A percentile compares a stretch with the other conserved stretches of the same genome.
Evolutionary conservation across 73 alveolate species (phyloP).

Genomic region (Stentor roeselii): DNA sequence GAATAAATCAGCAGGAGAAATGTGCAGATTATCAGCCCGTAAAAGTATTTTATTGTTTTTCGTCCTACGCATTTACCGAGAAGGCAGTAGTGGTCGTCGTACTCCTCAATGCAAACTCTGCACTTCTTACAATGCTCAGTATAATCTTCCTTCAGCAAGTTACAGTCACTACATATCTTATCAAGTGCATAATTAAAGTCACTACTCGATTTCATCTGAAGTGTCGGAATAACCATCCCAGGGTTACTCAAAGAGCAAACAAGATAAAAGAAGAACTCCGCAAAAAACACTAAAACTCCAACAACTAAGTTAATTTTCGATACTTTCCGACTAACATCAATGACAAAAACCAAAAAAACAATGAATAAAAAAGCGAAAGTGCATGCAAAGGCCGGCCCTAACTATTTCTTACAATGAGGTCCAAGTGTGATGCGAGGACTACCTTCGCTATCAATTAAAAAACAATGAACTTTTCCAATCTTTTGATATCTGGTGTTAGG

Average conservation of each 20-base stretch:
- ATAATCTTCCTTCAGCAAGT: conserved; percentile 28
- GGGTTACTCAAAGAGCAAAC: background rate
- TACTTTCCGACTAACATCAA: conserved; percentile 20
- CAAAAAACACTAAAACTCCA: background rate
- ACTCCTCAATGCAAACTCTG: conserved; percentile 51
- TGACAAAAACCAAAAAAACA: background rate
- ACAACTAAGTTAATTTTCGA: background rate
- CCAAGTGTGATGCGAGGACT: conserved; percentile 42
- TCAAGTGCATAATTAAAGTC: background rate
- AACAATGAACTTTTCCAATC: background rate
- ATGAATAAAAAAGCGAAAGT: background rate
- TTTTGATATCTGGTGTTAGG: conserved; percentile 1
- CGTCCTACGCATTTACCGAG: conserved; percentile 66
- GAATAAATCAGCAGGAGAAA: background rate
- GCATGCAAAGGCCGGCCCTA: background rate
- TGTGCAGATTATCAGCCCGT: background rate
- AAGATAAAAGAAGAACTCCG: too few relatives aligned
- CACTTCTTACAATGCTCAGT: conserved; percentile 66
- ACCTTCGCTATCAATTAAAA: conserved; percentile 32
- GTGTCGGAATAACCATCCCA: conserved; percentile 19
- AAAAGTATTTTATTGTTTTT: conserved; percentile 37
- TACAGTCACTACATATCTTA: conserved; percentile 45
- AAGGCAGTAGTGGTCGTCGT: conserved; percentile 71
- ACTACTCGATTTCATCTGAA: background rate
- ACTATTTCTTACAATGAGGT: conserved; percentile 46